These are phyloP conservation scores for Tetrahymena elliotti DNA, from an alignment of 73 alveolate genomes.

Conservation along the genomic window DNA sequence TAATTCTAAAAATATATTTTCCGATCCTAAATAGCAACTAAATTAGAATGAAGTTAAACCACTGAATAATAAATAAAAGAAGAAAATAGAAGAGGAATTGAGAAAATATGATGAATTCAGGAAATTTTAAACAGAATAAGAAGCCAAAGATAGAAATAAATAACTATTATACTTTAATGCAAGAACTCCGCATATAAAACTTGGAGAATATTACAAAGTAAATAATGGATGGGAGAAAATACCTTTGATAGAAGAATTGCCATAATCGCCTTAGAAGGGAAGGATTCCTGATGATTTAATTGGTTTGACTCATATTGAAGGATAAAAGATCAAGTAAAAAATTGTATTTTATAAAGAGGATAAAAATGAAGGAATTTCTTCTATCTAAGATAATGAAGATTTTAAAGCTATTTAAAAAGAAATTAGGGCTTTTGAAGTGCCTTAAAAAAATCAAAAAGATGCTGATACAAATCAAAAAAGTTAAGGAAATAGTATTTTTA, in stretches of 20 bases:
- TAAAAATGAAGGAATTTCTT: not conserved
- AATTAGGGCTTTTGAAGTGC: not conserved
- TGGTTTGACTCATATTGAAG: not conserved
- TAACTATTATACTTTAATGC: not conserved
- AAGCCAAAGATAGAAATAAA: not conserved
- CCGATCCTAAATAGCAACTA: not conserved
- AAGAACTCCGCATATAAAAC: not conserved
- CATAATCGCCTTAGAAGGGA: not conserved
- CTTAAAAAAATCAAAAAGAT: not conserved
- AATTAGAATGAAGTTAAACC: not conserved
- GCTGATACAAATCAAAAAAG: not conserved
- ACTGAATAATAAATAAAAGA: not conserved
- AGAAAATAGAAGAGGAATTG: not conserved
- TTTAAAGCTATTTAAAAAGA: not conserved
- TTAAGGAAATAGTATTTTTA: not conserved
- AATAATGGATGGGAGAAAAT: not conserved
- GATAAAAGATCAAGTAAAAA: not conserved
- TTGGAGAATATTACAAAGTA: not conserved
- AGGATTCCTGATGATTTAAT: not conserved
- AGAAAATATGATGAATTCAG: not conserved
- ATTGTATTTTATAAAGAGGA: not conserved
- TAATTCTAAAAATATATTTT: not conserved
- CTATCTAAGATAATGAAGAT: not conserved
- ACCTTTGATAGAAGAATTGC: not conserved
- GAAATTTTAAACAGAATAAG: not conserved